Conservation (phyloP, 148 eudicot genomes). For the Silene uniflora region DNA sequence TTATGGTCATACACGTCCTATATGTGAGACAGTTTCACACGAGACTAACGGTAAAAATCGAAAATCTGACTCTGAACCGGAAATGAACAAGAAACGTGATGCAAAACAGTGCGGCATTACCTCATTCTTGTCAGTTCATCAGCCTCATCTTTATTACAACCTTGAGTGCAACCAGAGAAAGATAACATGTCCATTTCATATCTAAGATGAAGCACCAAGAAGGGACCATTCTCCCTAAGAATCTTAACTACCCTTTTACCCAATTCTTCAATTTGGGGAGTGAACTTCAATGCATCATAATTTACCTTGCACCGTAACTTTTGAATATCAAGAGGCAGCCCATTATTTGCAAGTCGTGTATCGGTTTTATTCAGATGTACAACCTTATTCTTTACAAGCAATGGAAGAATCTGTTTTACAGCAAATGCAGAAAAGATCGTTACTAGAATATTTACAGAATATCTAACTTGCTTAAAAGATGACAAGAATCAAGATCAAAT, state of each 20-base stretch:
- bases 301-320: slow-evolving; percentile 65
- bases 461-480: not conserved
- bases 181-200: slow-evolving; percentile 85
- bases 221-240: slow-evolving; percentile 53
- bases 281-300: too few relatives aligned
- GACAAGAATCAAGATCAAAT: not conserved
- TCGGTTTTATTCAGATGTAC: slow-evolving; percentile 69
- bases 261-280: slow-evolving; percentile 62
- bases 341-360: slow-evolving; percentile 71
- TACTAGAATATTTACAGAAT: not conserved
- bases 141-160: slow-evolving; percentile 55
- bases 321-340: slow-evolving; percentile 54
- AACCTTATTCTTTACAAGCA: slow-evolving; percentile 54
- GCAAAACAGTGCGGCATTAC: slow-evolving; percentile 19
- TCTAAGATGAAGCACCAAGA: slow-evolving; percentile 67
- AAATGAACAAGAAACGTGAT: not conserved
- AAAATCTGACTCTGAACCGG: not conserved
- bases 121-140: slow-evolving; percentile 70
- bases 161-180: slow-evolving; percentile 75
- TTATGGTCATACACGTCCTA: too few relatives aligned
- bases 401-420: slow-evolving; percentile 59
- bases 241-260: slow-evolving; percentile 53
- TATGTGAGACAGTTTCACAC: too few relatives aligned
- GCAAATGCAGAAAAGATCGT: slow-evolving; percentile 5
- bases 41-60: too few relatives aligned